These are phyloP conservation scores for Trebouxiophyceae sp. DNA, from an alignment of 163 green algal species.

Conservation along the genomic window DNA sequence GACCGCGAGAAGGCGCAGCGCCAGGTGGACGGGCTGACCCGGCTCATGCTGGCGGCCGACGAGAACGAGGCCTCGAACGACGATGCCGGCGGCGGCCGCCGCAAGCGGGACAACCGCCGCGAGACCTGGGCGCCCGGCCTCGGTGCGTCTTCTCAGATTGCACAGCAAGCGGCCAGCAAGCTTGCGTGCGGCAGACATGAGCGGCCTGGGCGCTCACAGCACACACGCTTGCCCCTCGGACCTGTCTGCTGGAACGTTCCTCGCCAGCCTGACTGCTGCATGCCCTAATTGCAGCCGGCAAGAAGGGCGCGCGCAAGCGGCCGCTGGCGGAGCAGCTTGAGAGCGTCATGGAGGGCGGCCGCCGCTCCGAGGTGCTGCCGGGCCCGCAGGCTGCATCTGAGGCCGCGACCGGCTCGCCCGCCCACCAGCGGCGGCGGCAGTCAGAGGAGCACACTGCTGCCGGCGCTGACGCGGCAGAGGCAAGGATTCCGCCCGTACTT, in stretches of 20 bases:
- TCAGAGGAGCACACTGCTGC: too few relatives aligned
- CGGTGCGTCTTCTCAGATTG: not conserved
- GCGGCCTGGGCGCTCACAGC: too few relatives aligned
- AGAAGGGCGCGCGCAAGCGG: too few relatives aligned
- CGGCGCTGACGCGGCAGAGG: too few relatives aligned
- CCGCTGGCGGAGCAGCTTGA: not conserved
- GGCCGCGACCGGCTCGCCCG: not conserved
- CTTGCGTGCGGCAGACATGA: too few relatives aligned
- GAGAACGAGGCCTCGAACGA: conserved; percentile 4
- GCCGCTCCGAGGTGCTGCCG: not conserved
- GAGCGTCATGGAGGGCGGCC: not conserved
- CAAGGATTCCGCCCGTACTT: too few relatives aligned
- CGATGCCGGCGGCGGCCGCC: conserved; percentile 3
- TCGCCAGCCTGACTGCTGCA: too few relatives aligned
- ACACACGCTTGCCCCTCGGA: too few relatives aligned
- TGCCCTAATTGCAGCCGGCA: too few relatives aligned
- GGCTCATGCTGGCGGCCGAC: conserved; percentile 32
- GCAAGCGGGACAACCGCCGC: conserved; percentile 32
- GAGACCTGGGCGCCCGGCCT: conserved; percentile 44
- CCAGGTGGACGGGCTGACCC: conserved; percentile 51
- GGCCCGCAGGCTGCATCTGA: not conserved
- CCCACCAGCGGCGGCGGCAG: conserved; percentile 3
- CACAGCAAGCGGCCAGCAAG: too few relatives aligned
- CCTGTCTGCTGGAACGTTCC: too few relatives aligned
- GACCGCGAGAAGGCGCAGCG: conserved; percentile 70